These are phyloP conservation scores for Taxillus chinensis DNA, from an alignment of 164 flowering plant species.

Conservation along the genomic window DNA sequence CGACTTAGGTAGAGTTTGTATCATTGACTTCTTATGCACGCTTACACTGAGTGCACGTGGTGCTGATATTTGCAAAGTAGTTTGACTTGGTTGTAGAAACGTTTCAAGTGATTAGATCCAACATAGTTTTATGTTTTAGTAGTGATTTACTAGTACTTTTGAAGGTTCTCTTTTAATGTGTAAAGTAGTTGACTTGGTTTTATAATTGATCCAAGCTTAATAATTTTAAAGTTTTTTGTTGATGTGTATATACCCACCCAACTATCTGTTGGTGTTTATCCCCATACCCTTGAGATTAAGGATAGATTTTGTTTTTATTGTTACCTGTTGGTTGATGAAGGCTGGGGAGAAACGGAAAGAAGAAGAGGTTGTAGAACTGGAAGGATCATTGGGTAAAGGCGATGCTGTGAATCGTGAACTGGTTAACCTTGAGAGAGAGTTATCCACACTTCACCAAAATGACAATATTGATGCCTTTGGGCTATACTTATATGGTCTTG, in stretches of 20 bases:
- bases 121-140: neutral
- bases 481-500: slow-evolving; percentile 76
- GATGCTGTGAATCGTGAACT: slow-evolving; percentile 67
- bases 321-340: slow-evolving; percentile 28
- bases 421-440: slow-evolving; percentile 66
- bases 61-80: neutral
- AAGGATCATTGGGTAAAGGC: slow-evolving; percentile 79
- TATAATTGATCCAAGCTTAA: too few relatives aligned
- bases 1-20: neutral
- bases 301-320: too few relatives aligned
- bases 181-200: too few relatives aligned
- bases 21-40: neutral
- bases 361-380: slow-evolving; percentile 90
- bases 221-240: too few relatives aligned
- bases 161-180: too few relatives aligned
- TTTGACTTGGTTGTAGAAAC: neutral
- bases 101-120: neutral
- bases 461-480: slow-evolving; percentile 83
- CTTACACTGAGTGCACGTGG: neutral
- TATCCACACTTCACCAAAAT: slow-evolving; percentile 53
- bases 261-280: too few relatives aligned
- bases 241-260: too few relatives aligned
- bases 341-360: slow-evolving; percentile 98
- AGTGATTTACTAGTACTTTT: neutral
- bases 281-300: too few relatives aligned